Percentiles rank a stretch among this genome's conserved stretches.
phyloP scores from a whole-genome alignment of 495 filamentous ascomycete species.

The Hypomontagnella monticulosa region DNA sequence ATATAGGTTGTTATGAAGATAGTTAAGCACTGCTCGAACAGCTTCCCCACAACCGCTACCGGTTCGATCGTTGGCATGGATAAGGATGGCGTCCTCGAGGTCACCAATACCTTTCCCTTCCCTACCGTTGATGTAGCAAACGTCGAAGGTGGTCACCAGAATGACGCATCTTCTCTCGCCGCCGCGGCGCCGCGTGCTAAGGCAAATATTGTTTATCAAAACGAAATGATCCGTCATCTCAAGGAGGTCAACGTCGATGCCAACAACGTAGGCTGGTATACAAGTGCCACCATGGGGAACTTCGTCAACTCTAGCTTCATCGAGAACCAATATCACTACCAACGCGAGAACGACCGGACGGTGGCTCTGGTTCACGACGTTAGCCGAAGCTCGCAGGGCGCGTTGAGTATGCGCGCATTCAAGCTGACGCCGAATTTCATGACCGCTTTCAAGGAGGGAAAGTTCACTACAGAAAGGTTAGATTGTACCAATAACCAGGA shows the following conservation, averaged over 20 bases:
- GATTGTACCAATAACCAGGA: conserved; percentile 34
- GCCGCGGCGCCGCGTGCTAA: conserved; percentile 92
- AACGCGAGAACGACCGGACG: conserved; percentile 92
- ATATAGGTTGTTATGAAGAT: conserved; percentile 93
- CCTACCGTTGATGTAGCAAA: conserved; percentile 80
- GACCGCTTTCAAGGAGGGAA: conserved; percentile 91
- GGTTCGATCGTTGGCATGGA: conserved; percentile 95
- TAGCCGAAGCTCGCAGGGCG: conserved; percentile 90
- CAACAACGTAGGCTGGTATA: conserved; percentile 98
- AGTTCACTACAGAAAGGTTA: conserved; percentile 95
- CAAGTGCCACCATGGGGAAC: conserved; percentile 97
- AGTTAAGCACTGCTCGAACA: conserved; percentile 87
- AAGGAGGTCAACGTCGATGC: conserved; percentile 98
- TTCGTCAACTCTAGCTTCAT: conserved; percentile 94
- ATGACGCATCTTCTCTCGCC: conserved; percentile 78
- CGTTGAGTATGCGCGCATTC: conserved; percentile 89
- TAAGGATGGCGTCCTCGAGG: conserved; percentile 78
- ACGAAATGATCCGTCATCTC: conserved; percentile 96
- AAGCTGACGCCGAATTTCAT: conserved; percentile 89
- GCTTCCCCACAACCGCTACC: conserved; percentile 89
- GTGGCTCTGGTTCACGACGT: conserved; percentile 96
- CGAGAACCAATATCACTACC: conserved; percentile 98
- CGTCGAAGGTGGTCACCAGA: conserved; percentile 76
- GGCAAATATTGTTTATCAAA: conserved; percentile 86
- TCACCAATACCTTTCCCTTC: conserved; percentile 96